Evolutionary conservation across 192 early-diverging fungal genomes (phyloP).

Genomic region (Kappamyces sp.): DNA sequence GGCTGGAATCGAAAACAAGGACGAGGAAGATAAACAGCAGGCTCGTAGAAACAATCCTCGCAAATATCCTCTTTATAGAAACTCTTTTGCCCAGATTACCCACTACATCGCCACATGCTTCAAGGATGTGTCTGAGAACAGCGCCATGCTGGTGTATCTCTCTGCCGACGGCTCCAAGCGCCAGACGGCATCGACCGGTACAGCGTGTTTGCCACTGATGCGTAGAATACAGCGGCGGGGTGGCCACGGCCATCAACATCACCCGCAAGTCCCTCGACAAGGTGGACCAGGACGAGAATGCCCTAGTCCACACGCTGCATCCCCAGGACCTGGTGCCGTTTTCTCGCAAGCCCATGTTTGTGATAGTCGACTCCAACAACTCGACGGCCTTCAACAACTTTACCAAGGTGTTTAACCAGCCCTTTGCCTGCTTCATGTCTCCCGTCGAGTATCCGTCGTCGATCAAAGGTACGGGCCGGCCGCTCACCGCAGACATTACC

Average conservation of each 20-base stretch:
- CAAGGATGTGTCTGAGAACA: slow-evolving; percentile 86
- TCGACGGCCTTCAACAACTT: slow-evolving; percentile 80
- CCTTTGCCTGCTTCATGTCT: slow-evolving; percentile 83
- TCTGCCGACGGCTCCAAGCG: slow-evolving; percentile 78
- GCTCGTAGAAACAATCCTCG: slow-evolving; percentile 66
- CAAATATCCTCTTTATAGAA: slow-evolving; percentile 91
- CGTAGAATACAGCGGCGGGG: slow-evolving; percentile 66
- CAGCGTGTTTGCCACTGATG: slow-evolving; percentile 22
- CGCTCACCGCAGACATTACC: slow-evolving; percentile 36
- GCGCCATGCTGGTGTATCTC: slow-evolving; percentile 80
- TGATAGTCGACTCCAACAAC: slow-evolving; percentile 90
- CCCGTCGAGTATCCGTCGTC: slow-evolving; percentile 78
- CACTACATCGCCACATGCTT: slow-evolving; percentile 89
- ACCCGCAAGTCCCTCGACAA: slow-evolving; percentile 62
- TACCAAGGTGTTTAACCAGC: slow-evolving; percentile 80
- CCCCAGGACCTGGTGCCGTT: slow-evolving; percentile 90
- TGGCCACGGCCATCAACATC: slow-evolving; percentile 58
- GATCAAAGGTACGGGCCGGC: slow-evolving; percentile 57
- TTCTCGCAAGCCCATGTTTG: slow-evolving; percentile 89
- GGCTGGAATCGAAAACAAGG: slow-evolving; percentile 2
- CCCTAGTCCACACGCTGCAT: slow-evolving; percentile 72
- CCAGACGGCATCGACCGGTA: slow-evolving; percentile 33
- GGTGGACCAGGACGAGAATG: slow-evolving; percentile 34
- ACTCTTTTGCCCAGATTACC: slow-evolving; percentile 84
- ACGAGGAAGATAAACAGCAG: slow-evolving; percentile 23